Base-by-base conservation (phyloP, 139 green algal species). In the Pleodorina starrii region DNA sequence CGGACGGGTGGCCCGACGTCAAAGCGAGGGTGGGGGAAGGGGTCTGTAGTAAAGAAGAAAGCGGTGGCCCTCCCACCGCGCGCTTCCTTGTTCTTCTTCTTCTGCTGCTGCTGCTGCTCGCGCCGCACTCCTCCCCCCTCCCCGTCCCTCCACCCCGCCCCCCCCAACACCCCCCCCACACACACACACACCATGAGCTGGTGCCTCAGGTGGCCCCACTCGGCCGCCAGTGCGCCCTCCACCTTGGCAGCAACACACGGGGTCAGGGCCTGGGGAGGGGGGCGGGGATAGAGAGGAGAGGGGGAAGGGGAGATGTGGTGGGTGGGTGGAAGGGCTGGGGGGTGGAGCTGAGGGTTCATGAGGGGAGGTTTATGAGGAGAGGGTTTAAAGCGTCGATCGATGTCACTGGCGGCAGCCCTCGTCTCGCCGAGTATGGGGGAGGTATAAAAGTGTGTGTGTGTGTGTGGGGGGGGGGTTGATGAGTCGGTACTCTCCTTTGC, bases 191-290 rank as follows among this genome's bases (percentile, higher is more conserved):
- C 78, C 78, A 86, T 36, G 29, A 87, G 59, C 60, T 87, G 42
- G 43, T 77, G 25, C 11, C 69, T 23, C 60, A 87, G 59, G 29
- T 87, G 46, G n/a, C 42, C 42, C 81, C 81, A 87, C 43, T 87
- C 81, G 27, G 25, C 60, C 2, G 81, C 43, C 44, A 87, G 40
- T 1, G 60, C 32, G 29, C 81, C 81, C 42, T 44, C 16, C 81
- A 87, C 38, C 60, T 87, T 60, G 60, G 60, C 81, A 21, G 60
- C 29, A 7, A 87, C 43, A 68, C 25, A 29, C 27, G 63, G 29
- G 1, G 81, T 77, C 60, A 87, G 63, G 0, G 81, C 81, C 81
- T 87, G 81, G n/a, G 54, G 54, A 25, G 29, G 7, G 7, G 29
- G 9, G 54, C 21, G 54, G 54, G 3, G 54, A 66, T 2, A 12